Conservation (phyloP, 2,329 filamentous ascomycete species). For the Talaromyces rugulosus region DNA sequence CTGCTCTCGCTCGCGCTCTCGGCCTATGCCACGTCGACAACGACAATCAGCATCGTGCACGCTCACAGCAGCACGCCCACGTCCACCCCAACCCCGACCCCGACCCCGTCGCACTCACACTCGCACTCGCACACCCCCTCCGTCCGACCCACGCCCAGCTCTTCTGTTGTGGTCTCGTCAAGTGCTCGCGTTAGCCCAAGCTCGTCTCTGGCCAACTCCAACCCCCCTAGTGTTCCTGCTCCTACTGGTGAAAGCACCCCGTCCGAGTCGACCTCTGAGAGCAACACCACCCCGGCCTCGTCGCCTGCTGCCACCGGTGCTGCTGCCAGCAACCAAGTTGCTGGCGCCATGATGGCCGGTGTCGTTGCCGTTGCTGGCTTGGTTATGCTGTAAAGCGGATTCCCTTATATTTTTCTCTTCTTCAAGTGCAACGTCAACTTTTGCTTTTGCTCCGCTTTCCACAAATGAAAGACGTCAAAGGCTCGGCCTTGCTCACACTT, state of each 20-base stretch:
- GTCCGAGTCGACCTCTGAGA: not conserved
- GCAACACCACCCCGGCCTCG: not conserved
- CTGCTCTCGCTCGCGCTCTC: conserved; percentile 22
- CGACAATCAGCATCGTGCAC: conserved; percentile 24
- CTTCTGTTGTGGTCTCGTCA: not conserved
- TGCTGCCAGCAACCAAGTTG: conserved; percentile 17
- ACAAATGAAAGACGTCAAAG: not conserved
- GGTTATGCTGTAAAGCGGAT: conserved; percentile 26
- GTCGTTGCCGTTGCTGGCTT: conserved; percentile 28
- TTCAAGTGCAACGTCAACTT: not conserved
- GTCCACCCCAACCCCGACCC: conserved; percentile 14
- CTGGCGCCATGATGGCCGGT: conserved; percentile 25
- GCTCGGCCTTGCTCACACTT: not conserved
- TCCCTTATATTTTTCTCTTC: not conserved
- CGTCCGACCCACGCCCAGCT: not conserved
- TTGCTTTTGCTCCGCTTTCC: not conserved
- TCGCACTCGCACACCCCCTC: not conserved
- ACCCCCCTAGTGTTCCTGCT: not conserved
- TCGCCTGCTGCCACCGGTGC: conserved; percentile 8
- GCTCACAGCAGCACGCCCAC: conserved; percentile 10
- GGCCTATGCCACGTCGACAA: conserved; percentile 22
- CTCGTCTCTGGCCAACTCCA: not conserved
- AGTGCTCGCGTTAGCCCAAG: conserved; percentile 2
- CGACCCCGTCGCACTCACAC: conserved; percentile 10
- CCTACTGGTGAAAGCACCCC: not conserved